Evolutionary conservation across 345 rosid genomes (phyloP).

Genomic region (Rhizophora apiculata): DNA sequence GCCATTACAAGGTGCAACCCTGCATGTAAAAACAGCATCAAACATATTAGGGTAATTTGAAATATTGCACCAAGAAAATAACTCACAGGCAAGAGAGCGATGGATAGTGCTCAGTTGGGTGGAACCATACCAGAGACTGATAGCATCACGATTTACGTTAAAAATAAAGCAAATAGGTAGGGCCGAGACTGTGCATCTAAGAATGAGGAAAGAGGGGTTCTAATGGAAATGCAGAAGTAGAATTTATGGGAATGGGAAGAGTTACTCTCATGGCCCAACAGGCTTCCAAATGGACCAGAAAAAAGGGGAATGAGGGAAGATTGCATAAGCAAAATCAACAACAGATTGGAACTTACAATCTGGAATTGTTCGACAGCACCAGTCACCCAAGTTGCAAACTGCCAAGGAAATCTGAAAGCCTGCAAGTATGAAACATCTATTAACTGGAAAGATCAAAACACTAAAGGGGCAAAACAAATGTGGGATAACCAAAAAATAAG

Average conservation of each 20-base stretch:
- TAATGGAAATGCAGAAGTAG: too few species aligned
- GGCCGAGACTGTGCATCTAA: too few species aligned
- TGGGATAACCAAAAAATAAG: not conserved
- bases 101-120: not conserved
- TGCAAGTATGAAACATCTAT: constrained; percentile 26
- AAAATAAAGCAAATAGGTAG: too few species aligned
- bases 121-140: too few species aligned
- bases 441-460: not conserved
- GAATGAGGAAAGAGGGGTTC: too few species aligned
- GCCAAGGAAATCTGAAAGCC: constrained; percentile 68
- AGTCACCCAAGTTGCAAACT: constrained; percentile 37
- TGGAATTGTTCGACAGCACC: not conserved
- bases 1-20: constrained; percentile 10
- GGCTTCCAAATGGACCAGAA: not conserved
- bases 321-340: not conserved
- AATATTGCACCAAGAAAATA: not conserved
- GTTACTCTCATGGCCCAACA: too few species aligned
- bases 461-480: not conserved
- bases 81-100: not conserved
- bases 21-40: constrained; percentile 3
- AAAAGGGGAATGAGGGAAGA: not conserved
- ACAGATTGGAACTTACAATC: constrained; percentile 7
- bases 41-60: not conserved
- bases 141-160: too few species aligned
- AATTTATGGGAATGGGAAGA: too few species aligned